These are phyloP conservation scores for Penicillium freii DNA, from an alignment of 2,329 filamentous ascomycete species.

Conservation along the genomic window DNA sequence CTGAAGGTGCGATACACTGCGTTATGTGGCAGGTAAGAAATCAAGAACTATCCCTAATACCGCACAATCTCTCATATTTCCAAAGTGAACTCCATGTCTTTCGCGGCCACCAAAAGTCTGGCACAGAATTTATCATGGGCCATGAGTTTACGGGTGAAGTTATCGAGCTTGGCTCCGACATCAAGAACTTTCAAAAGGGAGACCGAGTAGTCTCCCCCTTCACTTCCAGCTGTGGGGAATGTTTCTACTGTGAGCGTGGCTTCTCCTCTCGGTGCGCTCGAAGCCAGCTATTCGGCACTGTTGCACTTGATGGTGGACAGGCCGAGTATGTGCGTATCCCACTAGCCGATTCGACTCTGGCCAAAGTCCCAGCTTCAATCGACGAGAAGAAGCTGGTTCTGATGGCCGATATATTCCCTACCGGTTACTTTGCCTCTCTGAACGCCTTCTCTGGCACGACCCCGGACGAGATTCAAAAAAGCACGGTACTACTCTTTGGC, in stretches of 20 bases:
- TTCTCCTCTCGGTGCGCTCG: slow-evolving; percentile 73
- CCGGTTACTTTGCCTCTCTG: slow-evolving; percentile 71
- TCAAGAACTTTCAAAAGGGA: slow-evolving; percentile 66
- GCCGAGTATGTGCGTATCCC: slow-evolving; percentile 80
- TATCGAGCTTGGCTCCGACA: slow-evolving; percentile 36
- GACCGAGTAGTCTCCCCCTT: slow-evolving; percentile 81
- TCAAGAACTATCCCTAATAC: too few relatives aligned
- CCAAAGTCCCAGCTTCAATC: slow-evolving; percentile 67
- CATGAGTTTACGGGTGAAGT: slow-evolving; percentile 84
- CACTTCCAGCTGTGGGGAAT: slow-evolving; percentile 70
- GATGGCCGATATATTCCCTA: slow-evolving; percentile 90
- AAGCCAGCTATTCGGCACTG: slow-evolving; percentile 67
- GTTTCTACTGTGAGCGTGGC: slow-evolving; percentile 77
- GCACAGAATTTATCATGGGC: slow-evolving; percentile 62
- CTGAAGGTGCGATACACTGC: slow-evolving; percentile 79
- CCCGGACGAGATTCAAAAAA: slow-evolving; percentile 42
- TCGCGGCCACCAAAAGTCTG: slow-evolving; percentile 72
- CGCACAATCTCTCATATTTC: not conserved
- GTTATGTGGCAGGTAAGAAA: slow-evolving; percentile 74
- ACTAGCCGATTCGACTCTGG: slow-evolving; percentile 71
- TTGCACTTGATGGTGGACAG: slow-evolving; percentile 69
- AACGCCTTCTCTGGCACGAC: slow-evolving; percentile 67
- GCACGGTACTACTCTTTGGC: slow-evolving; percentile 67
- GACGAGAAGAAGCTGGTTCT: slow-evolving; percentile 72
- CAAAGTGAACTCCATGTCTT: slow-evolving; percentile 74